Conservation (phyloP, 2,329 filamentous ascomycete species). For the Elsinoe arachidis region DNA sequence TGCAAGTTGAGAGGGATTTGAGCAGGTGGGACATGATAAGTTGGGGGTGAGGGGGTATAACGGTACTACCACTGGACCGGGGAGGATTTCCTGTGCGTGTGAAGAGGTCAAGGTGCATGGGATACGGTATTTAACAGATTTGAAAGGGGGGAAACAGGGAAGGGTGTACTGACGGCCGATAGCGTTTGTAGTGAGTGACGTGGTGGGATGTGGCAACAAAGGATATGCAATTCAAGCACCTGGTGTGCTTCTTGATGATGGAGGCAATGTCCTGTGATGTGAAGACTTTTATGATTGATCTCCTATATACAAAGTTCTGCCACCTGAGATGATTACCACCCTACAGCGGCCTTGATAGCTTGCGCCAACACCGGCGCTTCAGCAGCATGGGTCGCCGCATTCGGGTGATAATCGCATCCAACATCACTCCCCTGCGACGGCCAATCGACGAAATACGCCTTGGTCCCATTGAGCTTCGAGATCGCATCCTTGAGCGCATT, state of each 20-base stretch:
- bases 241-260: not conserved
- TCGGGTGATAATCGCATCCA: conserved; percentile 1
- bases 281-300: not conserved
- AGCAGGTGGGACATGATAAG: no score
- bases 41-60: no score
- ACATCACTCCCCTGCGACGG: conserved; percentile 27
- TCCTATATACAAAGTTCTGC: not conserved
- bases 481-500: conserved; percentile 30
- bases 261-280: not conserved
- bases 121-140: not conserved
- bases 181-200: not conserved
- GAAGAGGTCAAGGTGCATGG: not conserved
- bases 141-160: not conserved
- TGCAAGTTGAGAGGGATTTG: no score
- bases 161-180: not conserved
- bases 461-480: conserved; percentile 23
- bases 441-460: conserved; percentile 35
- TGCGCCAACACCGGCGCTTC: not conserved
- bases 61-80: no score
- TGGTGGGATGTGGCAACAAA: not conserved
- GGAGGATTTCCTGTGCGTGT: not conserved
- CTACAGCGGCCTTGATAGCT: not conserved
- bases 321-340: not conserved
- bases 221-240: not conserved
- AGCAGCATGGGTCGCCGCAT: not conserved